These are phyloP conservation scores for Hymenoscyphus scutula DNA, from an alignment of 2,329 filamentous ascomycete genomes.

Conservation along the genomic window DNA sequence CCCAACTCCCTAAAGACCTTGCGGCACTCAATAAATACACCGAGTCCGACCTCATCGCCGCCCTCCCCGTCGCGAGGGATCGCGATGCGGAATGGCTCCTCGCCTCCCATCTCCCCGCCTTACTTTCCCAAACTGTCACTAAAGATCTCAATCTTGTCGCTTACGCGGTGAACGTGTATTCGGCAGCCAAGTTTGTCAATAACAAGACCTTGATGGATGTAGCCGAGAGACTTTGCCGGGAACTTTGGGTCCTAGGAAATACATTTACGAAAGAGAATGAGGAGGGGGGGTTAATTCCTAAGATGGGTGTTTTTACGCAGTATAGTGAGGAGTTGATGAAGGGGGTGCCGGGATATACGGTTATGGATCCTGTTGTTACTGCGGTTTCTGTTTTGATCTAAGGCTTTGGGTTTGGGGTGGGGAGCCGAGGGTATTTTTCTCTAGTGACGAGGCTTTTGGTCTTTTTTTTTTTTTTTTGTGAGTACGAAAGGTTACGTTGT, in stretches of 20 bases:
- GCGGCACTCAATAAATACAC: neutral
- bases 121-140: neutral
- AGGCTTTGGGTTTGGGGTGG: no score
- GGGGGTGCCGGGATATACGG: neutral
- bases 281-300: neutral
- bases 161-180: neutral
- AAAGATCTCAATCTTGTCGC: neutral
- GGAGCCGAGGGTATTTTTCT: no score
- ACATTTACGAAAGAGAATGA: neutral
- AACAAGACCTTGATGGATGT: neutral
- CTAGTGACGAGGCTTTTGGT: no score
- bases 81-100: neutral
- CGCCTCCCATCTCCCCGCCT: neutral
- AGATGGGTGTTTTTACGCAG: neutral
- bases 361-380: constrained; percentile 2
- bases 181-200: neutral
- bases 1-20: neutral
- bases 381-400: constrained; percentile 4
- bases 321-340: neutral
- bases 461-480: no score
- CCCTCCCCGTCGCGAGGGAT: neutral
- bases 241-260: neutral
- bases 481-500: no score
- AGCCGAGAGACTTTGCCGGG: neutral
- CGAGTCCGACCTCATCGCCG: neutral